Percentiles rank a stretch among this genome's conserved stretches.
phyloP scores from a whole-genome alignment of 1,284 basidiomycete species.

The Trichosporon sp. region DNA sequence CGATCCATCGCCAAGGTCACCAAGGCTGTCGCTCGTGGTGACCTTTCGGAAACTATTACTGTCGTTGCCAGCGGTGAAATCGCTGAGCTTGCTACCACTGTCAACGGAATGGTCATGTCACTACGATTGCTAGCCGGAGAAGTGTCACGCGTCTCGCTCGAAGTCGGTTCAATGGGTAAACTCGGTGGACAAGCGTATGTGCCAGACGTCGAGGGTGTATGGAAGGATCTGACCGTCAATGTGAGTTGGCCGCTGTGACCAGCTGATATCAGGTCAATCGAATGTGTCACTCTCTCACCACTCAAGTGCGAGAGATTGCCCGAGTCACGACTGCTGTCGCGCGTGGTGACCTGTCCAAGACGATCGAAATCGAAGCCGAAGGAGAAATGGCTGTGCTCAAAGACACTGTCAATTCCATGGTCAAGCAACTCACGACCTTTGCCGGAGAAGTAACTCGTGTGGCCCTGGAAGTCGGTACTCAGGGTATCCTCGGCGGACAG shows the following conservation, averaged over 20 bases:
- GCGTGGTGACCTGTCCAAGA: slow-evolving; percentile 60
- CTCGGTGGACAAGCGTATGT: slow-evolving; percentile 86
- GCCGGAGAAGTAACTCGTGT: slow-evolving; percentile 94
- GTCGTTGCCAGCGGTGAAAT: slow-evolving; percentile 97
- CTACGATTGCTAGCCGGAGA: slow-evolving; percentile 89
- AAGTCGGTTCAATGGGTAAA: slow-evolving; percentile 89
- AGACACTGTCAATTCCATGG: slow-evolving; percentile 69
- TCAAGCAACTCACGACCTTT: slow-evolving; percentile 85
- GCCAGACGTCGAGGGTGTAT: slow-evolving; percentile 91
- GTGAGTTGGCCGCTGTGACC: slow-evolving; percentile 59
- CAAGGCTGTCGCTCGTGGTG: slow-evolving; percentile 95
- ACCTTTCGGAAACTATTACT: slow-evolving; percentile 93
- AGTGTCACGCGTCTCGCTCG: slow-evolving; percentile 91
- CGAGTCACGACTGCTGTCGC: slow-evolving; percentile 92
- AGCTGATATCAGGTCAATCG: slow-evolving; percentile 67
- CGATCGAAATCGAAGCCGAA: slow-evolving; percentile 72
- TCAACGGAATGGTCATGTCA: slow-evolving; percentile 93
- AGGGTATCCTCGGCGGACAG: slow-evolving; percentile 90
- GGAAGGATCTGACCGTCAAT: slow-evolving; percentile 87
- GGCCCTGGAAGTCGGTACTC: slow-evolving; percentile 86
- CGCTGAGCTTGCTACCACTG: slow-evolving; percentile 93
- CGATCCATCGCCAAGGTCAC: slow-evolving; percentile 93
- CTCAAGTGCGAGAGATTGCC: slow-evolving; percentile 91
- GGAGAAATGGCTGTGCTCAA: slow-evolving; percentile 87
- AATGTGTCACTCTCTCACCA: slow-evolving; percentile 89